These are phyloP conservation scores for Thermomyces lanuginosus DNA, from an alignment of 2,329 filamentous ascomycete species.

Conservation along the genomic window DNA sequence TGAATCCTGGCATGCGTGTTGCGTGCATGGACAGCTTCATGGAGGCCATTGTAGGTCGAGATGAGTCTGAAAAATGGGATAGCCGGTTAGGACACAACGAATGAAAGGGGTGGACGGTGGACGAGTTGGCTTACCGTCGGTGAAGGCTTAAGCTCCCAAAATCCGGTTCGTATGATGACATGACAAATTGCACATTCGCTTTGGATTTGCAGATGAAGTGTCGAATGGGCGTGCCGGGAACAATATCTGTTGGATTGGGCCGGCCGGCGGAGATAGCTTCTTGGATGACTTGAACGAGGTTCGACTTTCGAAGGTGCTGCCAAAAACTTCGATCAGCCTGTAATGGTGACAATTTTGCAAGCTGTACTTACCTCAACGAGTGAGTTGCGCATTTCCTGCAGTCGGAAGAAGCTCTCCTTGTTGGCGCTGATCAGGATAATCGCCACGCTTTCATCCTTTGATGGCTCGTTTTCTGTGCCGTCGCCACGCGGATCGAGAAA, in stretches of 20 bases:
- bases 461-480: conserved; percentile 25
- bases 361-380: conserved; percentile 42
- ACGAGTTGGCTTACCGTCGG: conserved; percentile 34
- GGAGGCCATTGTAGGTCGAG: conserved; percentile 69
- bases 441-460: conserved; percentile 57
- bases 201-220: conserved; percentile 95
- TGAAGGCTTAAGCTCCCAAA: conserved; percentile 46
- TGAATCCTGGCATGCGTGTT: conserved; percentile 74
- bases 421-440: conserved; percentile 84
- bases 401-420: conserved; percentile 81
- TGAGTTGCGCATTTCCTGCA: conserved; percentile 54
- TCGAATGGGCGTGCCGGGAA: conserved; percentile 61
- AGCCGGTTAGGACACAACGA: conserved; percentile 8
- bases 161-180: conserved; percentile 61
- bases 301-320: no score
- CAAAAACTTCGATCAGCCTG: no score
- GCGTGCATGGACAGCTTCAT: conserved; percentile 69
- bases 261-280: conserved; percentile 55
- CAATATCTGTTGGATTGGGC: conserved; percentile 54
- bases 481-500: conserved; percentile 55
- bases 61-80: conserved; percentile 40
- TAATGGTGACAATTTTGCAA: no score
- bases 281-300: conserved; percentile 59
- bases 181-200: conserved; percentile 87
- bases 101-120: no score